Base-by-base conservation (phyloP, 2,329 filamentous ascomycete genomes). In the Sarocladium kiliense region DNA sequence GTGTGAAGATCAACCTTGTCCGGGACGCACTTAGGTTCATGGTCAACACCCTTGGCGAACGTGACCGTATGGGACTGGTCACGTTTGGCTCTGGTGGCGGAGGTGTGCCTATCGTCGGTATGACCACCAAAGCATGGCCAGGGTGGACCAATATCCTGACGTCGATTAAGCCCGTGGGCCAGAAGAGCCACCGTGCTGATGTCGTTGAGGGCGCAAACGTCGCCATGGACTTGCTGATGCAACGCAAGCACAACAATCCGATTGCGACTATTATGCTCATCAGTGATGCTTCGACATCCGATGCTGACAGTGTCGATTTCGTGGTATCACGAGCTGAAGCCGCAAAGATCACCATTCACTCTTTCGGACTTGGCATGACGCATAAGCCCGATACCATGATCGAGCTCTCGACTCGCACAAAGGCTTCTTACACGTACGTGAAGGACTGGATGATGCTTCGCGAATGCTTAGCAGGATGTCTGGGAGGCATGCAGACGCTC, bases 381-480 rank as follows among this genome's bases (percentile, higher is more conserved):
- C 94, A 99, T 73, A 97, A 97, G 73, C 94, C 94, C 4, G 94
- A 99, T 67, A 97, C 92, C 1, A 96, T 99, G 91, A 96, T 99
- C 59, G 93, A 97, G 72, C 77, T 99, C 12, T 97, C 94, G 1
- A 94, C 89, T 6, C 83, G 91, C 58, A 99, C 94, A 3, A 99
- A 97, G 74, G 94, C 92, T 3, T 95, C 91, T 1, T 99, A 97
- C 67, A 95, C 91, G 1, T 99, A 97, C 65, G 92, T 99, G 62
- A 99, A 97, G 73, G 94, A 99, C 70, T 99, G 94, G 94, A 97
- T 97, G 93, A 99, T 97, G 93, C 81, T 99, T 34, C 87, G 94
- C 26, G 94, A 99, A 70, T 97, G 94, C 68, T 80, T 97, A 44
- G 94, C 92, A 23, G 94, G 94, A 42, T 97, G 93, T 65, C 77